Evolutionary conservation across 208 protist genomes (phyloP).

Genomic region (Crithidia brevicula): DNA sequence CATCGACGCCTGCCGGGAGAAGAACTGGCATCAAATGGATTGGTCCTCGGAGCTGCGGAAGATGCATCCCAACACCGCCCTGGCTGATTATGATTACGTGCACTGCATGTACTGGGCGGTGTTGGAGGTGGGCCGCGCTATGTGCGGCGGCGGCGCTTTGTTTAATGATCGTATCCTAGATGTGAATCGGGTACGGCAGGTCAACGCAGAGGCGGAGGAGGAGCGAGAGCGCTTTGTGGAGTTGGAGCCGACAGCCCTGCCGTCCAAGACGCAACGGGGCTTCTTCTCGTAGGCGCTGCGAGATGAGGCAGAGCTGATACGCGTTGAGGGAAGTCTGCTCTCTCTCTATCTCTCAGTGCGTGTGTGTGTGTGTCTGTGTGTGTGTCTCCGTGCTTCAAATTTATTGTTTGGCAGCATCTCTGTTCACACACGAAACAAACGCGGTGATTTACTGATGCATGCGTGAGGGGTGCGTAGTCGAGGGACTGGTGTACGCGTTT

Average conservation of each 20-base stretch:
- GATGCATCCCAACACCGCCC: constrained; percentile 40
- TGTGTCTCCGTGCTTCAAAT: not conserved
- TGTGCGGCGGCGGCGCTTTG: constrained; percentile 44
- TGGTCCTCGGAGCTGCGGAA: constrained; percentile 66
- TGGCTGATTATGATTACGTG: constrained; percentile 54
- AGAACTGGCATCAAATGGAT: constrained; percentile 63
- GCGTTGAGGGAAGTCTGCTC: no score
- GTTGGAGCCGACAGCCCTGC: constrained; percentile 28
- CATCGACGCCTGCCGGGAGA: constrained; percentile 55
- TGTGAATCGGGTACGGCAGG: constrained; percentile 24
- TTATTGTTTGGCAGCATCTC: no score
- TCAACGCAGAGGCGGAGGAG: constrained; percentile 11
- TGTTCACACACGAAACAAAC: no score
- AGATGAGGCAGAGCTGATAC: no score
- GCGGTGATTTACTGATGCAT: no score
- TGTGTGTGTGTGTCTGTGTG: constrained; percentile 12
- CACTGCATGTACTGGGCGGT: constrained; percentile 71
- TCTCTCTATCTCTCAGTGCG: not conserved
- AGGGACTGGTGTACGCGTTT: not conserved
- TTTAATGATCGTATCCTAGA: constrained; percentile 55
- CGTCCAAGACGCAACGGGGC: constrained; percentile 19
- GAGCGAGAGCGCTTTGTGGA: constrained; percentile 28
- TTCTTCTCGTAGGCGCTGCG: constrained; percentile 48
- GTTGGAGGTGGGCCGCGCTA: constrained; percentile 49
- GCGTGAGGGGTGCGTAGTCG: no score